These are phyloP conservation scores for Sarcodon aspratus DNA, from an alignment of 768 basidiomycete genomes.

Conservation along the genomic window DNA sequence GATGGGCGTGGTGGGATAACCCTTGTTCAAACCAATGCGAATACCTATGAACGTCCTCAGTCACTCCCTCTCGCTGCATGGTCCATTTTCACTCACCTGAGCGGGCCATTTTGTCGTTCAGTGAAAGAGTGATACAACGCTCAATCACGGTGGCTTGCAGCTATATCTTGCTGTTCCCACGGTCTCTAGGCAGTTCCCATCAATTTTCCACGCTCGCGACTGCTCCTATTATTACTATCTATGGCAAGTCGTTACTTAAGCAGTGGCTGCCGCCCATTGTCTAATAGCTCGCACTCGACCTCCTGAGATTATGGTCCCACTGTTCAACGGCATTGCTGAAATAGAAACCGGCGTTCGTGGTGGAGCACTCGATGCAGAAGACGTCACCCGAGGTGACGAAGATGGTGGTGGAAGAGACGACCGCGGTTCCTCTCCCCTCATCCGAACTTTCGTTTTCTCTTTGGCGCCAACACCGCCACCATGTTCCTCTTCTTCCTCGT, in stretches of 20 bases:
- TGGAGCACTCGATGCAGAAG: slow-evolving; percentile 33
- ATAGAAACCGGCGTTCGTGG: slow-evolving; percentile 26
- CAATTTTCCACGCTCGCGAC: not conserved
- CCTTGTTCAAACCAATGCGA: slow-evolving; percentile 77
- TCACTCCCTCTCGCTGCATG: too few relatives aligned
- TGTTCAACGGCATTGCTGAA: not conserved
- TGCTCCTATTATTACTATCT: not conserved
- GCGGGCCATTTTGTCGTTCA: slow-evolving; percentile 51
- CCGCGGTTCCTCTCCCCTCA: slow-evolving; percentile 15
- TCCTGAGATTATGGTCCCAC: slow-evolving; percentile 10
- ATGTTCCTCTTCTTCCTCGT: slow-evolving; percentile 33
- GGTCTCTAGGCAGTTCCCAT: too few relatives aligned
- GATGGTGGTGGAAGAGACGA: slow-evolving; percentile 30
- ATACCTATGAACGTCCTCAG: slow-evolving; percentile 40
- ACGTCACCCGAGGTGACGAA: slow-evolving; percentile 13
- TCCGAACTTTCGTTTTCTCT: not conserved
- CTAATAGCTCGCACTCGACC: slow-evolving; percentile 38
- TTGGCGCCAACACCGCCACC: slow-evolving; percentile 11
- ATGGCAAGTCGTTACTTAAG: slow-evolving; percentile 19
- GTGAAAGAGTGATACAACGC: too few relatives aligned
- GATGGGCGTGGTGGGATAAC: slow-evolving; percentile 82
- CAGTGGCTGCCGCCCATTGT: slow-evolving; percentile 27
- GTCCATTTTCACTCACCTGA: slow-evolving; percentile 41
- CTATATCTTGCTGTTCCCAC: too few relatives aligned
- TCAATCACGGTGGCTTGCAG: too few relatives aligned